Evolutionary conservation across 768 basidiomycete genomes (phyloP), one percentile per base, ranked within the genome.

Genomic region (Termitomyces sp.): DNA sequence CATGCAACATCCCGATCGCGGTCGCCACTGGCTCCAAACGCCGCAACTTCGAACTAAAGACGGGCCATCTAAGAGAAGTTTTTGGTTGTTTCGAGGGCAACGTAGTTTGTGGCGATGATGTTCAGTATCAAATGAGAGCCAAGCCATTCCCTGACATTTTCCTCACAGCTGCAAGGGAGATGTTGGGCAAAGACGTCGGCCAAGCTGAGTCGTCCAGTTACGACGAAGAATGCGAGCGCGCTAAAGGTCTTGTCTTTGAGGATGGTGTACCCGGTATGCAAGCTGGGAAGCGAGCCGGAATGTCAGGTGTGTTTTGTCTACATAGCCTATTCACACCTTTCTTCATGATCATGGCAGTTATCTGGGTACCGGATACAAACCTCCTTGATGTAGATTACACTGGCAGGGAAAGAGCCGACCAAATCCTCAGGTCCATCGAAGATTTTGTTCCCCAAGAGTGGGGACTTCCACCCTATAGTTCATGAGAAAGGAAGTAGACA

Each of bases 101-200:
- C 57, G 76, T 91, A 42, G 80, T 94, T 8, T 94, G 92, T 68
- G 86, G 81, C 32, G 89, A 94, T 63, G 92, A 92, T 66, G 73
- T 55, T 48, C 70, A 78, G 63, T 76, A 80, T 42, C 75, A 76
- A 55, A 81, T 86, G 67, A 74, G 75, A 33, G 87, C 89, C n/a
- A 96, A 96, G 73, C 93, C 93, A 0, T 77, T 79, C 33, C 92
- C 93, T 18, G 92, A 93, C 69, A 86, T 93, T 39, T 96, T 94
- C 70, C 76, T 95, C 39, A 78, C 79, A 8, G 88, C 91, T 12
- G 93, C 93, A 32, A 78, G 81, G 55, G 78, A 80, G 62, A 74
- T 85, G 57, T 72, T 92, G 48, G 80, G 81, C 12, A 77, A 76
- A 38, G 71, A 81, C 20, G 88, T 92, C 0, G 89, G 90, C 4